phyloP scores from a whole-genome alignment of 2,329 filamentous ascomycete species.

The Berkeleyomyces rouxiae region DNA sequence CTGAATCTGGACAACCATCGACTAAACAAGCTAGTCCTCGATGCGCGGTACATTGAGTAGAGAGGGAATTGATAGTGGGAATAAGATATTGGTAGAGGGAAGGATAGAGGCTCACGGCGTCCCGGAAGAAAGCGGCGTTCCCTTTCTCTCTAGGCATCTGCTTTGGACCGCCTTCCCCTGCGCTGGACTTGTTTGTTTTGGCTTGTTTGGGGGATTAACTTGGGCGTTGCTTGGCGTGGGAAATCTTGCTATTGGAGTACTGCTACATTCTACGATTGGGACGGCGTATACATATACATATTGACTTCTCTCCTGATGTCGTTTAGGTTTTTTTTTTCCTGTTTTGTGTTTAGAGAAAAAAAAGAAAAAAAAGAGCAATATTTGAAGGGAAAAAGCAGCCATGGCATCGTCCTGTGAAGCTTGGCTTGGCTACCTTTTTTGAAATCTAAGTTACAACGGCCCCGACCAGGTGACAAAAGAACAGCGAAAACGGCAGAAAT shows the following conservation, averaged over 20 bases:
- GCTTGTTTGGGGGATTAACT: not conserved
- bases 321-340: not conserved
- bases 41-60: slow-evolving; percentile 34
- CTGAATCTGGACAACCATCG: slow-evolving; percentile 28
- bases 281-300: not conserved
- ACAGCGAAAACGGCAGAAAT: not conserved
- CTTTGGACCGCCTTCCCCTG: not conserved
- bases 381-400: not conserved
- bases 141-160: not conserved
- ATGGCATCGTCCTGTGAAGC: not conserved
- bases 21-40: slow-evolving; percentile 35
- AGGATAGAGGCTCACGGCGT: no score
- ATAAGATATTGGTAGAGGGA: no score
- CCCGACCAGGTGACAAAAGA: not conserved
- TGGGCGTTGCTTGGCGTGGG: not conserved
- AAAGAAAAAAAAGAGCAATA: not conserved
- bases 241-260: not conserved
- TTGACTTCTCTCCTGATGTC: not conserved
- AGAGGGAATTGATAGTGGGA: not conserved
- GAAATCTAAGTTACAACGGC: not conserved
- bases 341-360: not conserved
- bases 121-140: no score
- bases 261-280: not conserved
- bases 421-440: not conserved
- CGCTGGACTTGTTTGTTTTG: not conserved